Percentiles rank a stretch among this genome's conserved stretches.
Conservation (phyloP, 768 basidiomycete species). For the Gautieria morchelliformis region DNA sequence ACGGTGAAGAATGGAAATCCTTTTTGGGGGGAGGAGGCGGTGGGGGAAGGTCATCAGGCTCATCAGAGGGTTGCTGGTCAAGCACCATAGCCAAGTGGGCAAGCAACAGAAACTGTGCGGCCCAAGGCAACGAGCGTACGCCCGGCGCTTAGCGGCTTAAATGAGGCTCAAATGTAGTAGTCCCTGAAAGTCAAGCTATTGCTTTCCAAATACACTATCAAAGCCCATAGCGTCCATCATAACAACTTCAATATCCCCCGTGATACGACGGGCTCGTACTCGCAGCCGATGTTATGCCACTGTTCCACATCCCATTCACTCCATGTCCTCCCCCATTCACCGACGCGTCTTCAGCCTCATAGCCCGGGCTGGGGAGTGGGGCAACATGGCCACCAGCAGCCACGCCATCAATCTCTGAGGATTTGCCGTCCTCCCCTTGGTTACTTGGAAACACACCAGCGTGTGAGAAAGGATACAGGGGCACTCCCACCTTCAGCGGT, state of each 20-base stretch:
- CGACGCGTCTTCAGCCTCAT: background rate
- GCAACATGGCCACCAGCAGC: constrained; percentile 16
- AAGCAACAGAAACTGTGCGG: too few species aligned
- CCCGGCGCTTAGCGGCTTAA: too few species aligned
- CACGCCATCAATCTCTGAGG: background rate
- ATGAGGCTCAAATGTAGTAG: too few species aligned
- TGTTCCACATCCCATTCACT: constrained; percentile 2
- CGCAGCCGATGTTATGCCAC: background rate
- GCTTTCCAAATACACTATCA: too few species aligned
- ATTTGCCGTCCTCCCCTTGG: constrained; percentile 25
- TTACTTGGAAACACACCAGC: constrained; percentile 49
- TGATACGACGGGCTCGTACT: background rate
- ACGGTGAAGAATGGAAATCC: constrained; percentile 8
- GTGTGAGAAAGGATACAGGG: constrained; percentile 76
- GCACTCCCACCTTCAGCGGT: constrained; percentile 71
- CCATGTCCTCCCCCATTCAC: background rate
- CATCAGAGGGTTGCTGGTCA: background rate
- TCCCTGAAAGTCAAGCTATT: too few species aligned
- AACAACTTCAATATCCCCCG: background rate
- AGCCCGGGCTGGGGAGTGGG: constrained; percentile 23
- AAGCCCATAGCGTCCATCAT: background rate
- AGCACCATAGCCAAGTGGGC: background rate
- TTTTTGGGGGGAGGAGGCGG: constrained; percentile 20
- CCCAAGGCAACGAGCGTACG: too few species aligned
- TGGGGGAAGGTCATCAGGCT: background rate